These are phyloP conservation scores for Phialocephala sp. DNA, from an alignment of 2,329 filamentous ascomycete species.

Conservation along the genomic window DNA sequence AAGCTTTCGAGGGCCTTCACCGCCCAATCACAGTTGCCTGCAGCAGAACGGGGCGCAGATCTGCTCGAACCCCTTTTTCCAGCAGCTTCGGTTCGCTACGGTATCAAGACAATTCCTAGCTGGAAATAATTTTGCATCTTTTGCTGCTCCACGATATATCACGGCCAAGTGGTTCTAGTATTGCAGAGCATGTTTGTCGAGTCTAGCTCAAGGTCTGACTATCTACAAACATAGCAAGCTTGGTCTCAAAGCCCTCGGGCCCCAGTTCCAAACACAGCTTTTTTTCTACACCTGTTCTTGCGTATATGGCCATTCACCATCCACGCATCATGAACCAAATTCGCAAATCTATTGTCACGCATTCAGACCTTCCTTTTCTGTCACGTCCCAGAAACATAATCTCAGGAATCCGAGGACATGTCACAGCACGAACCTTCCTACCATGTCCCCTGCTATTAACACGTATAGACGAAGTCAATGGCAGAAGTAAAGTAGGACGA, in stretches of 20 bases:
- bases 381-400: not conserved
- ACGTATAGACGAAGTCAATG: not conserved
- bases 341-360: not conserved
- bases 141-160: not conserved
- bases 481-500: not conserved
- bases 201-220: slow-evolving; percentile 12
- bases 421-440: not conserved
- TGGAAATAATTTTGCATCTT: not conserved
- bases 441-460: not conserved
- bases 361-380: not conserved
- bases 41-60: slow-evolving; percentile 9
- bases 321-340: not conserved
- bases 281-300: not conserved
- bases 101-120: not conserved
- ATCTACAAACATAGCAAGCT: slow-evolving; percentile 4
- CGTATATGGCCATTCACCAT: slow-evolving; percentile 5
- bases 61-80: not conserved
- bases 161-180: not conserved
- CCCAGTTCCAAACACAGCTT: not conserved
- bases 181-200: slow-evolving; percentile 9
- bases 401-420: not conserved
- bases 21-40: not conserved
- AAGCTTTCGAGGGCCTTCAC: slow-evolving; percentile 5
- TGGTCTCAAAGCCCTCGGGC: slow-evolving; percentile 7
- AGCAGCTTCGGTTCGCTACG: too few relatives aligned